Conservation (phyloP, 2,329 filamentous ascomycete species). For the Aspergillus jensenii region DNA sequence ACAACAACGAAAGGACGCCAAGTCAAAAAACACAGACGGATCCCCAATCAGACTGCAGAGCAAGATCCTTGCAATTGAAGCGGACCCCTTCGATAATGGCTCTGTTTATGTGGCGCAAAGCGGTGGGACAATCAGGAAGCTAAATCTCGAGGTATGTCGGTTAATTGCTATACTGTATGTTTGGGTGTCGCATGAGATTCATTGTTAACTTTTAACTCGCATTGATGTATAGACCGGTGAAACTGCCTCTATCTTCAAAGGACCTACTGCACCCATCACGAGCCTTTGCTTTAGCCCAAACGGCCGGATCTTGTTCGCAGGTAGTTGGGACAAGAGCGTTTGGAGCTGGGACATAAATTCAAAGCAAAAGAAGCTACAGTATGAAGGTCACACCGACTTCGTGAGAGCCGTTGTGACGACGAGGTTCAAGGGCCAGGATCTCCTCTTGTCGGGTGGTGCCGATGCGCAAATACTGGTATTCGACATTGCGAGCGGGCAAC, state of each 20-base stretch:
- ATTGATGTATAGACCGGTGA: slow-evolving; percentile 42
- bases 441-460: slow-evolving; percentile 72
- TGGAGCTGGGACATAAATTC: slow-evolving; percentile 77
- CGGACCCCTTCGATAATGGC: slow-evolving; percentile 63
- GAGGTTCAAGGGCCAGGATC: slow-evolving; percentile 59
- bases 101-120: slow-evolving; percentile 82
- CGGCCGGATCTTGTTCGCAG: slow-evolving; percentile 69
- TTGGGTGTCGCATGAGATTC: slow-evolving; percentile 5
- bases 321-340: slow-evolving; percentile 90
- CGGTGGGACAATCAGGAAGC: slow-evolving; percentile 71
- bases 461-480: slow-evolving; percentile 83
- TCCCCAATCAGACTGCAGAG: slow-evolving; percentile 76
- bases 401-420: slow-evolving; percentile 75
- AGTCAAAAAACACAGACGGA: slow-evolving; percentile 79
- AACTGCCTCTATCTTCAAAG: slow-evolving; percentile 59
- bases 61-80: slow-evolving; percentile 75
- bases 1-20: slow-evolving; percentile 64
- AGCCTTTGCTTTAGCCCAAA: slow-evolving; percentile 66
- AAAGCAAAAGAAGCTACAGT: slow-evolving; percentile 56
- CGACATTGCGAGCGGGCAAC: slow-evolving; percentile 67
- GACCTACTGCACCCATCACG: slow-evolving; percentile 77
- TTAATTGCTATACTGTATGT: slow-evolving; percentile 30
- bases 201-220: slow-evolving; percentile 13
- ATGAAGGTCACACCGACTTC: slow-evolving; percentile 82
- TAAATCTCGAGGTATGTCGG: slow-evolving; percentile 75